Base-by-base conservation (phyloP, 2,329 filamentous ascomycete genomes). In the Penicillium frequentans region DNA sequence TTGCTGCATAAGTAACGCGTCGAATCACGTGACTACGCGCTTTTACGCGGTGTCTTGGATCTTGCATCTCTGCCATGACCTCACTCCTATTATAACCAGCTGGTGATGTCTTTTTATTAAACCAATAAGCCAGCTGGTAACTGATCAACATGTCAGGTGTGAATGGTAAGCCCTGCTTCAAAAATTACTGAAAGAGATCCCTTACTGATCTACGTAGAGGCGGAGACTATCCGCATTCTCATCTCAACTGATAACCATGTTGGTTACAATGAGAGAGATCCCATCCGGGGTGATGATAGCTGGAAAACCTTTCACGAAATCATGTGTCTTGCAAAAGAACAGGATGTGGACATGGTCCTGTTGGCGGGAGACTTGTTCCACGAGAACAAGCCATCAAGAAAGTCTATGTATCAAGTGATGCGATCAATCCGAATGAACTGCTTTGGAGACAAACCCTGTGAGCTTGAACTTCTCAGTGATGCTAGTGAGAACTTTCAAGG, bases 191-290 rank as follows among this genome's bases (percentile, higher is more conserved):
- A 23, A 21, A 42, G 26, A 11, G 3, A n/a, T 24, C 26, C 48
- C 26, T 49, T 35, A 11, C 55, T 61, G 51, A 64, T 44, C 16
- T 29, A 27, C 24, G 6, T 8, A 82, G 83, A 79, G 52, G 76
- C 90, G 66, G 91, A 99, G 77, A 96, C 91, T 0, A 97, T 99
- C 70, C 91, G 91, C 63, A 95, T 99, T 64, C 86, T 99, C 37
- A 84, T 99, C 58, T 89, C 95, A 39, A 98, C 93, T 16, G 95
- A 99, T 74, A 98, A 96, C 67, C 95, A 99, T 89, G 95, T 99
- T 59, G 95, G 95, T 52, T 98, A 92, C 76, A 90, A 91, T 70
- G 95, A 99, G 77, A 88, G 93, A 67, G 93, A 99, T 74, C 86
- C 91, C 1, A 90, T 95, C 59, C 91, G 95, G n/a, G 93, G 93